Conservation (phyloP, 257 asterid species). For the Jacaranda copaia region DNA sequence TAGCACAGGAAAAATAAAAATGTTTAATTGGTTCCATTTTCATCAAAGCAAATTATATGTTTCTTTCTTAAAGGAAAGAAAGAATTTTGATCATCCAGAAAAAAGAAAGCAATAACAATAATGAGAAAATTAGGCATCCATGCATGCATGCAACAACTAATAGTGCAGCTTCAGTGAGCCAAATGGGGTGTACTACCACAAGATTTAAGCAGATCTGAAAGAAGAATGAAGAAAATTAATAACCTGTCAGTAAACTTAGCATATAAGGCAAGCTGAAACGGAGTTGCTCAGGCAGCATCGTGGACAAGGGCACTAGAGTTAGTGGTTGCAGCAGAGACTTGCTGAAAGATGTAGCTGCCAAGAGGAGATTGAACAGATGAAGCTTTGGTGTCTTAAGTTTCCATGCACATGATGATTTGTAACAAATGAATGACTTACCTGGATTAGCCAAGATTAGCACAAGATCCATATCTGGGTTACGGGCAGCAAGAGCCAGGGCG, state of each 20-base stretch:
- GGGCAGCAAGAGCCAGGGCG: constrained; percentile 84
- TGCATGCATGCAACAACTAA: not conserved
- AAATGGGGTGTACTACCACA: not conserved
- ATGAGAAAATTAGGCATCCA: too few species aligned
- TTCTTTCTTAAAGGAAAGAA: too few species aligned
- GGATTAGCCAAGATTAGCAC: constrained; percentile 79
- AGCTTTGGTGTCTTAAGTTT: constrained; percentile 3
- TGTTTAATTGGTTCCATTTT: not conserved
- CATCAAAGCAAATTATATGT: too few species aligned
- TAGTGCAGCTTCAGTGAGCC: not conserved
- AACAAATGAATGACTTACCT: constrained; percentile 47
- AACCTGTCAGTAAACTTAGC: constrained; percentile 64
- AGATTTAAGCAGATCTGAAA: not conserved
- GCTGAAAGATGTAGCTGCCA: constrained; percentile 70
- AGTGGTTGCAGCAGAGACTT: constrained; percentile 55
- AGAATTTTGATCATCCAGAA: too few species aligned
- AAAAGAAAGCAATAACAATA: too few species aligned
- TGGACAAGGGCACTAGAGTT: constrained; percentile 51
- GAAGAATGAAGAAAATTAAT: constrained; percentile 16
- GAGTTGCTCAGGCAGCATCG: constrained; percentile 64
- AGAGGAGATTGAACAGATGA: constrained; percentile 10
- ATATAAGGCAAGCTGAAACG: constrained; percentile 51
- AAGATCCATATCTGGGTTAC: constrained; percentile 75
- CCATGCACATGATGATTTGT: not conserved
- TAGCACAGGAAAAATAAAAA: not conserved